Conservation (phyloP, 495 filamentous ascomycete species). For the Aspergillus olivimuriae region DNA sequence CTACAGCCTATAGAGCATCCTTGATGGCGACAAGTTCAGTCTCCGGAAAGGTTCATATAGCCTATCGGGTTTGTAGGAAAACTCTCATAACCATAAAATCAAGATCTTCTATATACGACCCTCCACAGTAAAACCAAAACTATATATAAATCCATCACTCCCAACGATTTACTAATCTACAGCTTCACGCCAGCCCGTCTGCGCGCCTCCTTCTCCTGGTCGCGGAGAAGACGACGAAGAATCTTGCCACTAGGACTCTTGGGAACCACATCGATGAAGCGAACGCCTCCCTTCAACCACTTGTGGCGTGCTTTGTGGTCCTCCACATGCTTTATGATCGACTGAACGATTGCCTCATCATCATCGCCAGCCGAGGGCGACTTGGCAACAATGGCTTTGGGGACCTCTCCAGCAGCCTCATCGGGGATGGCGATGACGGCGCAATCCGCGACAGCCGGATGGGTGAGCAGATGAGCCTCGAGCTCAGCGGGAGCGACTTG, state of each 20-base stretch:
- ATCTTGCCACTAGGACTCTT: conserved; percentile 96
- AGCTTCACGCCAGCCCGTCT: conserved; percentile 55
- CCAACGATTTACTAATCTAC: conserved; percentile 15
- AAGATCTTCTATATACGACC: neutral
- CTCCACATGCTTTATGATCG: conserved; percentile 72
- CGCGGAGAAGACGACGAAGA: conserved; percentile 69
- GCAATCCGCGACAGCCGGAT: conserved; percentile 74
- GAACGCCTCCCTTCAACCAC: conserved; percentile 79
- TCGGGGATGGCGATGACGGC: conserved; percentile 78
- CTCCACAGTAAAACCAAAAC: neutral
- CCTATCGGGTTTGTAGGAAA: too few species aligned
- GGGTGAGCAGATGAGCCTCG: conserved; percentile 79
- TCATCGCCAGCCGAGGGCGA: conserved; percentile 52
- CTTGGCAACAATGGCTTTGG: conserved; percentile 84
- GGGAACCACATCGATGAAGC: conserved; percentile 70
- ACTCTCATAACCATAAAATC: too few species aligned
- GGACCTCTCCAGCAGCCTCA: conserved; percentile 69
- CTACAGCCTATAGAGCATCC: too few species aligned
- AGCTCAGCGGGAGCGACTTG: conserved; percentile 93
- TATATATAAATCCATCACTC: neutral
- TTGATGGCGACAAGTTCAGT: too few species aligned
- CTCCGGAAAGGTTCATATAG: too few species aligned
- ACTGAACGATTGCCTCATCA: conserved; percentile 51
- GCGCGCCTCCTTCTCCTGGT: conserved; percentile 67
- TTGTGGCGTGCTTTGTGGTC: conserved; percentile 82